A percentile compares a stretch with the other conserved stretches of the same genome.
These are phyloP conservation scores for Capsicum rhomboideum DNA, from an alignment of 257 asterid genomes.

Conservation along the genomic window DNA sequence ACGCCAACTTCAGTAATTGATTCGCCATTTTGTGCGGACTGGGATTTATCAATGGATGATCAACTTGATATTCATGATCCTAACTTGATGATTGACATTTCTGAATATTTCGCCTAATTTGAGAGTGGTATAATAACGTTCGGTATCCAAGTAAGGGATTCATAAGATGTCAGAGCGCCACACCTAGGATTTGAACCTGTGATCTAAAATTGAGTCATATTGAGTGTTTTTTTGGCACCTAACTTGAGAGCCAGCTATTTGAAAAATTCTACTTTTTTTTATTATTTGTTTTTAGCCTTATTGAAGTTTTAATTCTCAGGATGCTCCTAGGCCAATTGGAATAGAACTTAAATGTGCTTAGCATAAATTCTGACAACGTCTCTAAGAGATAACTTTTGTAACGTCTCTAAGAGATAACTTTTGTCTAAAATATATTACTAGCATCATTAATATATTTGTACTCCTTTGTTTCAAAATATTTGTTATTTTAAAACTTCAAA, in stretches of 20 bases:
- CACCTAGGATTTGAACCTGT: neutral
- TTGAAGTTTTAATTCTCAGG: neutral
- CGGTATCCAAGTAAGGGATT: neutral
- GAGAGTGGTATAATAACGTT: neutral
- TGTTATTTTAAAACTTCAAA: too few species aligned
- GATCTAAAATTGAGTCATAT: too few species aligned
- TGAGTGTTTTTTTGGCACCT: conserved; percentile 18
- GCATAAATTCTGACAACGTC: too few species aligned
- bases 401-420: too few species aligned
- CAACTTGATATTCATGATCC: neutral
- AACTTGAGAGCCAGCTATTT: too few species aligned
- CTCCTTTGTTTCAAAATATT: too few species aligned
- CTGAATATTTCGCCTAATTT: neutral
- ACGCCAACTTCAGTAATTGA: neutral
- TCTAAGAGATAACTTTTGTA: too few species aligned
- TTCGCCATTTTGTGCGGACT: neutral
- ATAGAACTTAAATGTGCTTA: neutral
- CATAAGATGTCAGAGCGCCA: neutral
- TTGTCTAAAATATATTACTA: too few species aligned
- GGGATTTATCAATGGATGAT: neutral
- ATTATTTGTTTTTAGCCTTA: neutral
- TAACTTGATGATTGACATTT: neutral
- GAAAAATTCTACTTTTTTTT: neutral
- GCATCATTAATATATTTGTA: too few species aligned
- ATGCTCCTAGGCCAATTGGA: neutral